Base-by-base conservation (phyloP, 495 filamentous ascomycete genomes). In the Umbilicaria muhlenbergii region DNA sequence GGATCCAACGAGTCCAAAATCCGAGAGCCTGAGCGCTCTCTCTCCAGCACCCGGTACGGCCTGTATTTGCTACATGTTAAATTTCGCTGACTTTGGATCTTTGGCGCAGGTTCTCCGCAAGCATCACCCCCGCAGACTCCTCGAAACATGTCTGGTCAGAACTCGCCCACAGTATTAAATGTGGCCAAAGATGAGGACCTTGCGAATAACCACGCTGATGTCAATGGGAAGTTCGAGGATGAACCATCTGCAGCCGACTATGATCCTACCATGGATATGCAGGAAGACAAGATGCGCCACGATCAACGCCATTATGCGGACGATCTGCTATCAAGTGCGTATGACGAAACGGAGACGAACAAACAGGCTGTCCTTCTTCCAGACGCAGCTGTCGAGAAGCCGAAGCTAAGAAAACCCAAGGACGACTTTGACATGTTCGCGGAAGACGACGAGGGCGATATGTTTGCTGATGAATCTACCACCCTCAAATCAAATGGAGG, bases 401-500 rank as follows among this genome's bases (percentile, higher is more conserved):
- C 57, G 24, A 50, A 55, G 35, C 55, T 55, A 37, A 54, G 58
- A 40, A 69, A 57, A 44, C 50, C 59, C 21, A 70, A 64, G 41
- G 73, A 75, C 44, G 74, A 84, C 11, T 88, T 87, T 60, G 92
- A 98, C 58, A 98, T 96, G 89, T 96, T 96, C 59, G 86, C 84
- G 14, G 84, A 91, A 35, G 83, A 86, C 42, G 83, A 86, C 45
- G 81, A 81, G 41, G 83, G 92, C 46, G 83, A 91, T 56, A 88
- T 92, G 70, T 92, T 92, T 61, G 84, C 78, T 6, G 77, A 77
- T 44, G 67, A 71, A n/a, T 49, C 62, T 11, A 54, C 59, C 14
- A 60, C 64, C 34, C 54, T 67, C 1, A 50, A 60, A 11, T 54
- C 63, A 41, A 55, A 66, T n/a, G 63, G 67, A 32, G 54, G 46